phyloP scores from a whole-genome alignment of 352 stramenopile genomes.

The Globisporangium parvum region DNA sequence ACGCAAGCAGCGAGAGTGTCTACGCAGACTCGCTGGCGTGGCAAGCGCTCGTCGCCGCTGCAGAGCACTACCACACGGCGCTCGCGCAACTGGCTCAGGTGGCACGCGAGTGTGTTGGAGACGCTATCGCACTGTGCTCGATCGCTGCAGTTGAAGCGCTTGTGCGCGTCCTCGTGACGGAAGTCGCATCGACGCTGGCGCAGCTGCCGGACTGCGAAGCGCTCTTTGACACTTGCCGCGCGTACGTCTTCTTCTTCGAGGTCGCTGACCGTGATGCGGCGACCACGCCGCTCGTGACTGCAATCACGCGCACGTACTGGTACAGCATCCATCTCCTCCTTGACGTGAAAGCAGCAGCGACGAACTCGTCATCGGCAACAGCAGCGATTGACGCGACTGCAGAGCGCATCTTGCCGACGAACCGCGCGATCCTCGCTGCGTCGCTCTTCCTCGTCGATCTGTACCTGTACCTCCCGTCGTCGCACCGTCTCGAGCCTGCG shows the following conservation, averaged over 20 bases:
- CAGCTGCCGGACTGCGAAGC: conserved; percentile 58
- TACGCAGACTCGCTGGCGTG: conserved; percentile 19
- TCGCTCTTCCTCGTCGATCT: conserved; percentile 75
- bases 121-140: background rate
- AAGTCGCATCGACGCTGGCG: conserved; percentile 30
- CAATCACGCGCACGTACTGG: conserved; percentile 54
- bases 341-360: conserved; percentile 18
- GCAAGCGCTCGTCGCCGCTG: conserved; percentile 22
- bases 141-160: background rate
- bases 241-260: conserved; percentile 73
- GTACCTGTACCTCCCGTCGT: conserved; percentile 61
- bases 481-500: conserved; percentile 25
- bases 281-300: conserved; percentile 51
- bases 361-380: background rate
- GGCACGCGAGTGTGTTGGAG: background rate
- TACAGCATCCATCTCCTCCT: conserved; percentile 43
- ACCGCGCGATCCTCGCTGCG: conserved; percentile 37
- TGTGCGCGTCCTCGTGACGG: conserved; percentile 17
- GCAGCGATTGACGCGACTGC: conserved; percentile 9
- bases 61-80: conserved; percentile 25
- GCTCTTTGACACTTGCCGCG: conserved; percentile 38
- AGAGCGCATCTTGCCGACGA: conserved; percentile 21
- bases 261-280: conserved; percentile 33
- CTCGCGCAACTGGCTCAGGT: conserved; percentile 20
- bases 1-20: background rate